Conservation (phyloP, 495 filamentous ascomycete genomes). For the Annulohypoxylon moriforme region DNA sequence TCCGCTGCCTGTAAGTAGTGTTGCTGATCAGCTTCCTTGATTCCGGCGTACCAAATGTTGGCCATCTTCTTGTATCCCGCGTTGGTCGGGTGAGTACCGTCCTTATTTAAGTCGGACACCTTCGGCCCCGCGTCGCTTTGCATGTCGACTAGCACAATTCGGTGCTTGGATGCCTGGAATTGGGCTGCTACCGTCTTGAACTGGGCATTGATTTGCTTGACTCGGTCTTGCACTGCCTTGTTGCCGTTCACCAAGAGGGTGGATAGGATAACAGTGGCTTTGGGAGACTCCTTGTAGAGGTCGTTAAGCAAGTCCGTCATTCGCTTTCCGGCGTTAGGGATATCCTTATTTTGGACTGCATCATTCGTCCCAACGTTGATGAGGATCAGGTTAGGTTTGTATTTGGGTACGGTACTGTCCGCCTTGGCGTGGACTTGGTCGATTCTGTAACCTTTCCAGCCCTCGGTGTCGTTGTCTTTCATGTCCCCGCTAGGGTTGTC, state of each 20-base stretch:
- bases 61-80: slow-evolving; percentile 66
- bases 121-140: slow-evolving; percentile 48
- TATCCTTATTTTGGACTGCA: slow-evolving; percentile 37
- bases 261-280: slow-evolving; percentile 38
- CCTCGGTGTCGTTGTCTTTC: slow-evolving; percentile 50
- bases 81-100: slow-evolving; percentile 63
- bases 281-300: slow-evolving; percentile 27
- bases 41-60: slow-evolving; percentile 60
- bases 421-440: slow-evolving; percentile 44
- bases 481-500: slow-evolving; percentile 44
- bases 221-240: slow-evolving; percentile 34
- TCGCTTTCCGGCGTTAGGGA: slow-evolving; percentile 40
- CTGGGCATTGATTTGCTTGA: slow-evolving; percentile 45
- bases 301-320: slow-evolving; percentile 32
- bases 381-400: slow-evolving; percentile 53
- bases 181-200: slow-evolving; percentile 21
- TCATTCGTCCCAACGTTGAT: slow-evolving; percentile 55
- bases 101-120: slow-evolving; percentile 51
- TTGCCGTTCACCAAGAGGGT: slow-evolving; percentile 42
- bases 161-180: slow-evolving; percentile 31
- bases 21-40: slow-evolving; percentile 43
- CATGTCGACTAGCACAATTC: slow-evolving; percentile 64
- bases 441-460: slow-evolving; percentile 46
- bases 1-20: slow-evolving; percentile 15
- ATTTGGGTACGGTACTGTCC: slow-evolving; percentile 28